phyloP scores from a whole-genome alignment of 306 rosid genomes.

The Malus sieversii region DNA sequence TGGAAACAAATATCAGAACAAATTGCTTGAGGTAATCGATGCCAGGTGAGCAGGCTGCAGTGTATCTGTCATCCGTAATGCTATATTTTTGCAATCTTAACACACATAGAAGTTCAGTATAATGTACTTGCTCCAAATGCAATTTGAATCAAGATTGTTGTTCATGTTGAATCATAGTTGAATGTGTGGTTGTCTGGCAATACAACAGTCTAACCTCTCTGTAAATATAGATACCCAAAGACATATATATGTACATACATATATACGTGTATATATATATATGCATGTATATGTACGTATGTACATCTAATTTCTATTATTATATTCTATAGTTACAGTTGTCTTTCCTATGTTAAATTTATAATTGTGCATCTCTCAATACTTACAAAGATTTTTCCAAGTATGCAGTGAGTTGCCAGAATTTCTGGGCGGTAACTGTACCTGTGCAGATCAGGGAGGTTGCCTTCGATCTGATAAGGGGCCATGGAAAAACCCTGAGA shows the following conservation, averaged over 20 bases:
- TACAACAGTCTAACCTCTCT: not conserved
- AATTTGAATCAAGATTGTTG: not conserved
- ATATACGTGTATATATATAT: too few species aligned
- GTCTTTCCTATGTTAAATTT: not conserved
- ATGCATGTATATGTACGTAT: too few species aligned
- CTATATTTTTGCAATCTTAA: not conserved
- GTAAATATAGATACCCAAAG: not conserved
- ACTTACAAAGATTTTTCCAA: constrained; percentile 20
- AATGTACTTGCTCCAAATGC: not conserved
- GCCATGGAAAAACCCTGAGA: constrained; percentile 93
- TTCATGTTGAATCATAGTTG: not conserved
- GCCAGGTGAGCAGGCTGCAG: constrained; percentile 52
- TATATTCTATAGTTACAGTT: not conserved
- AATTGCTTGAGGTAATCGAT: constrained; percentile 82
- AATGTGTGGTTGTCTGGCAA: not conserved
- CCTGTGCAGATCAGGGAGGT: constrained; percentile 82
- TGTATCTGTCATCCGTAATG: not conserved
- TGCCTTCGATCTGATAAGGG: constrained; percentile 97
- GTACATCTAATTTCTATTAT: not conserved
- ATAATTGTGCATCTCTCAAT: not conserved
- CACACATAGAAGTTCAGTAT: not conserved
- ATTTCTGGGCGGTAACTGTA: constrained; percentile 89
- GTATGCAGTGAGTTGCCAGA: constrained; percentile 87
- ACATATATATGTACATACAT: not conserved
- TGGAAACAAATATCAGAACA: constrained; percentile 92